Base-by-base conservation (phyloP, 2,329 filamentous ascomycete species). In the Xylariaceae sp. region DNA sequence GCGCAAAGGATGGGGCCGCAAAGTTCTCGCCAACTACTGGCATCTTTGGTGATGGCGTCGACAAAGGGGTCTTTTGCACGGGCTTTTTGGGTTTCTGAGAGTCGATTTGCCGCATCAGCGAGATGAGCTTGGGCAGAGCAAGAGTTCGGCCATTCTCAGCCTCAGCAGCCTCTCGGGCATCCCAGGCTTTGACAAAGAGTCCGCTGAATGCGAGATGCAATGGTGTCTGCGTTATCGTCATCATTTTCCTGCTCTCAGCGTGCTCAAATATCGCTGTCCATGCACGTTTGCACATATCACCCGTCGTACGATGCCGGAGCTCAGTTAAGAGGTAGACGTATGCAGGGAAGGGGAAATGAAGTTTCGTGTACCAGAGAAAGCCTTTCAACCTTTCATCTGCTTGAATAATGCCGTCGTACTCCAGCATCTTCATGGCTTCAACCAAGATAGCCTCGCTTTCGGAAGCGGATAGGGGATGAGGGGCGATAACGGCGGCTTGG, bases 131-230 rank as follows among this genome's bases (percentile, higher is more conserved):
- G 2, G 82, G 82, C 10, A 74, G 73, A 13, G 72, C 66, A 2
- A 78, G 61, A 1, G 74, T 70, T 35, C 75, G 76, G 0, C 82
- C 82, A 5, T 74, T 70, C 54, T 75, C 74, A 3, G 73, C 63
- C 63, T 80, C 76, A 10, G 79, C 78, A 1, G 77, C 74, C 64
- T 80, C 80, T 57, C 80, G 79, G 2, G 81, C 81, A 49, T 82
- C 79, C 85, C 85, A 88, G 0, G 84, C 84, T 66, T 84, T 86
- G 59, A 88, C 72, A 47, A 88, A 82, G 15, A 82, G 76, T 17
- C 76, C 75, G 1, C 81, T 80, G 62, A 88, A 84, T 0, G 80
- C 80, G 35, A 80, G 73, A 65, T 85, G 82, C 73, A 86, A 77
- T 5, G 83, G 83, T 49, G 76, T 84, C 53, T 79, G 77, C 52